Conservation (phyloP, 257 asterid genomes). For the Craterostigma plantagineum region DNA sequence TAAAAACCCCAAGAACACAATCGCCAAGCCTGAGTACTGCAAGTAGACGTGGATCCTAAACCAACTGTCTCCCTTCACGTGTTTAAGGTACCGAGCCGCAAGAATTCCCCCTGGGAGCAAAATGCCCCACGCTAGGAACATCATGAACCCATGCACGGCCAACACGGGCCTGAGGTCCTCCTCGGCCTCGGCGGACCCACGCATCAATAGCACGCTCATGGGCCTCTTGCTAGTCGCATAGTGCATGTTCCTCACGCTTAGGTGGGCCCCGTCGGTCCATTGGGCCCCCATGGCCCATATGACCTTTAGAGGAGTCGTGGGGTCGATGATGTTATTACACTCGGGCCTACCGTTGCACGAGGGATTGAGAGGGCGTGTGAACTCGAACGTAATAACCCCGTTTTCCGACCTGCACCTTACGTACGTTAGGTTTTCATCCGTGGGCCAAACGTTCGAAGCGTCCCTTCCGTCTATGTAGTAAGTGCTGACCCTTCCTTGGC, state of each 20-base stretch:
- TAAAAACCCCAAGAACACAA: conserved; percentile 77
- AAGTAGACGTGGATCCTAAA: conserved; percentile 69
- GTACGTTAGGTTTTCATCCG: conserved; percentile 69
- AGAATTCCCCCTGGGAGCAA: conserved; percentile 79
- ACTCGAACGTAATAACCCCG: conserved; percentile 81
- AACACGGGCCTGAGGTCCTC: conserved; percentile 87
- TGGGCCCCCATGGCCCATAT: conserved; percentile 97
- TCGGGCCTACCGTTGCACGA: conserved; percentile 48
- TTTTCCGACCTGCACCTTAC: conserved; percentile 93
- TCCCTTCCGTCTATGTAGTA: conserved; percentile 80
- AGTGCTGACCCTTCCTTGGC: conserved; percentile 73
- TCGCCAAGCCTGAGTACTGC: conserved; percentile 87
- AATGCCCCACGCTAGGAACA: conserved; percentile 98
- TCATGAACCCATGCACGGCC: conserved; percentile 96
- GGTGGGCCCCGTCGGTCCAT: conserved; percentile 69
- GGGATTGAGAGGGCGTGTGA: conserved; percentile 78
- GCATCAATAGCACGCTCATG: conserved; percentile 65
- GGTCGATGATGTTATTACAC: conserved; percentile 77
- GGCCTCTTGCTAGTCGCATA: conserved; percentile 80
- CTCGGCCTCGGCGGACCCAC: conserved; percentile 91
- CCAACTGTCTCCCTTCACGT: conserved; percentile 84
- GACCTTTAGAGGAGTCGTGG: conserved; percentile 71
- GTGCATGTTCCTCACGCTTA: conserved; percentile 83
- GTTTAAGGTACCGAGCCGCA: conserved; percentile 83
- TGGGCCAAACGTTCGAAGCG: conserved; percentile 50